Evolutionary conservation across 2,329 filamentous ascomycete genomes (phyloP), one percentile per base, ranked within the genome.

Genomic region (Biscogniauxia mediterranea): DNA sequence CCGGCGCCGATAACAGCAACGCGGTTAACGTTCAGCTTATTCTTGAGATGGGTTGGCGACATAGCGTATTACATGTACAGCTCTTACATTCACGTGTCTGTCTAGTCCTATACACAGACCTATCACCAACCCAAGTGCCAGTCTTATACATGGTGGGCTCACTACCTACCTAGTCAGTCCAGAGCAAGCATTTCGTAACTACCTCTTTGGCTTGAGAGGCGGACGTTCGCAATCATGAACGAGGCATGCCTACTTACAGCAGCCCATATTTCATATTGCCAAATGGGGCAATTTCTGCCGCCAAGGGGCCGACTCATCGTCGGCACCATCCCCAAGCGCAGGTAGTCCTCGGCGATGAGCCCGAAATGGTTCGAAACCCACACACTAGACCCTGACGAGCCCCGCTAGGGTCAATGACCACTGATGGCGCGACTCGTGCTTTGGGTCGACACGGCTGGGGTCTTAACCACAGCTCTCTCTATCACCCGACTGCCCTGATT

Each of bases 1-100:
- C 90, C 90, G 13, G 87, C 89, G n/a, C 90, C 90, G 62, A 93
- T 86, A 52, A 93, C 82, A 62, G 87, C 89, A 64, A 92, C 80
- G 15, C 76, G 80, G 58, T 78, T 76, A 23, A 85, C 66, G 32
- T 71, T 64, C 51, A 74, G 46, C 38, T 56, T 61, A 9, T 64
- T 58, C 11, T 64, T 59, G 26, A 54, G 49, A 42, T 59, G 58
- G 15, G 64, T 59, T 19, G 68, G 64, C 21, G 68, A 66, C 67
- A 69, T 69, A 21, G 42, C 52, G 54, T 58, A 28, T 50, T 46
- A 52, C 42, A 20, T 23, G n/a, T 46, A 19, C 11, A 26, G 32
- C 28, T n/a, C 26, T 38, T 15, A 21, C 13, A 55, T 26, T 21
- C 21, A 32, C 20, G 50, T 25, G 50, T 21, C 50, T 52, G 19